phyloP scores from a whole-genome alignment of 2,329 filamentous ascomycete genomes.

The Cryoendolithus antarcticus region DNA sequence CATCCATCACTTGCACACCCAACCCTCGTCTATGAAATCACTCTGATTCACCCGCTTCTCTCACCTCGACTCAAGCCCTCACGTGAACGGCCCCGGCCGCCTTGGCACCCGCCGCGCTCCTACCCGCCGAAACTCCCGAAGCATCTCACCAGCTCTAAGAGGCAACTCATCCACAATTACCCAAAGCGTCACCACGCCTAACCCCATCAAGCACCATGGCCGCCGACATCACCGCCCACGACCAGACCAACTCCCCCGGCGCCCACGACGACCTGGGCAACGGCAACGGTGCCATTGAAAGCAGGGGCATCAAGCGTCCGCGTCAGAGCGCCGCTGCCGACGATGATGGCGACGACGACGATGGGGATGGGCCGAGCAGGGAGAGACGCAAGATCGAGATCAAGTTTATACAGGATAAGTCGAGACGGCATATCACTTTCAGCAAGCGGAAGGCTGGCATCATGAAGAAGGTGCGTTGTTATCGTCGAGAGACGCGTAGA shows the following conservation, averaged over 20 bases:
- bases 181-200: constrained; percentile 4
- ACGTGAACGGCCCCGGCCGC: no score
- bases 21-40: no score
- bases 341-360: constrained; percentile 90
- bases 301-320: constrained; percentile 78
- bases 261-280: constrained; percentile 50
- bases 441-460: constrained; percentile 99
- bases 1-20: no score
- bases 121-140: no score
- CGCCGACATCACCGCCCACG: constrained; percentile 38
- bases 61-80: no score
- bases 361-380: constrained; percentile 75
- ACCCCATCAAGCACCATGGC: constrained; percentile 24
- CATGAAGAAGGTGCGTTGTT: constrained; percentile 83
- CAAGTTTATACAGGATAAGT: constrained; percentile 99
- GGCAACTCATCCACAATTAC: constrained; percentile 7
- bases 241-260: constrained; percentile 38
- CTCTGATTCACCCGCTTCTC: no score
- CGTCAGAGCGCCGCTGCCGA: constrained; percentile 58
- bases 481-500: constrained; percentile 4
- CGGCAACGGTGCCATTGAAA: constrained; percentile 48
- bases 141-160: constrained; percentile 4
- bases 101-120: no score
- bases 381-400: constrained; percentile 99
- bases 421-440: constrained; percentile 97